Evolutionary conservation across 2,329 filamentous ascomycete genomes (phyloP).

Genomic region (Nigrograna mackinnonii): DNA sequence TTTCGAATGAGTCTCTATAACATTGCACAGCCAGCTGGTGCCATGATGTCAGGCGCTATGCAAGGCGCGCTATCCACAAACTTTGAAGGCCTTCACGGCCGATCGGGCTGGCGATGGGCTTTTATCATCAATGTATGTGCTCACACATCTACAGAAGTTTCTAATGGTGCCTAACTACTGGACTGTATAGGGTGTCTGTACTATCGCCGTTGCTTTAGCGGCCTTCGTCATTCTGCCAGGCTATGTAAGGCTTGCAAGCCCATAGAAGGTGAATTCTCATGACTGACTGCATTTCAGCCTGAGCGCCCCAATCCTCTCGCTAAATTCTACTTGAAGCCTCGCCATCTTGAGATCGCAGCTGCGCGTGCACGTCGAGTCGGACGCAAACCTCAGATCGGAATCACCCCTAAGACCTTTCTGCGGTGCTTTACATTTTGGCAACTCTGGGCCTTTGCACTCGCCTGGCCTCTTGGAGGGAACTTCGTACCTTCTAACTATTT

Average conservation of each 20-base stretch:
- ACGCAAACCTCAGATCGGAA: constrained; percentile 11
- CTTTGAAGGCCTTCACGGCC: constrained; percentile 28
- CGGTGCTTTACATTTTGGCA: constrained; percentile 14
- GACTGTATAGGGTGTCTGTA: constrained; percentile 6
- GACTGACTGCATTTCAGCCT: constrained; percentile 1
- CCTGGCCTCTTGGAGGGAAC: constrained; percentile 6
- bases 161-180: too few relatives aligned
- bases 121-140: constrained; percentile 57
- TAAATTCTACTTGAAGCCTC: constrained; percentile 11
- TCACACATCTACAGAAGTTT: too few relatives aligned
- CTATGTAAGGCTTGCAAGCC: constrained; percentile 1
- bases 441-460: constrained; percentile 8
- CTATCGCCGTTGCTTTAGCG: constrained; percentile 5
- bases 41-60: constrained; percentile 9
- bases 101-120: constrained; percentile 52
- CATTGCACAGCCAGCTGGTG: constrained; percentile 9
- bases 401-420: constrained; percentile 9
- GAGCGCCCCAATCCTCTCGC: constrained; percentile 11
- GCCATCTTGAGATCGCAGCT: constrained; percentile 10
- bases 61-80: constrained; percentile 26
- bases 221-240: constrained; percentile 2
- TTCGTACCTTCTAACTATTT: constrained; percentile 9
- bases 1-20: constrained; percentile 9
- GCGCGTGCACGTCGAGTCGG: constrained; percentile 6
- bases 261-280: neutral